Evolutionary conservation across 129 eudicot species (phyloP).

Genomic region (Lactuca sativa): DNA sequence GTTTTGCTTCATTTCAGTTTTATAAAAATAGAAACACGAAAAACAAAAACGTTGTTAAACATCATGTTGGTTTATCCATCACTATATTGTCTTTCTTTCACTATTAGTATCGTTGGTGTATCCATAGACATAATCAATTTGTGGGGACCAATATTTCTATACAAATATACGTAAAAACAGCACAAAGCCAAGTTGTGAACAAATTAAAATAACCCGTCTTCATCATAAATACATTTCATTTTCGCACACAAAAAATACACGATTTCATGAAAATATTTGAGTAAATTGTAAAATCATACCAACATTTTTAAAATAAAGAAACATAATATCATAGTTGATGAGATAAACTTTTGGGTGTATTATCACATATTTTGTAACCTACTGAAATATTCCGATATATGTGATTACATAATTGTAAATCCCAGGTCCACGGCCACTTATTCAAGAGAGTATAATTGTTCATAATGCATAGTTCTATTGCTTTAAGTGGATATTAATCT

Average conservation of each 20-base stretch:
- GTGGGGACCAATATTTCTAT: slow-evolving; percentile 47
- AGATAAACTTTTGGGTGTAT: too few relatives aligned
- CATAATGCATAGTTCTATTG: background rate
- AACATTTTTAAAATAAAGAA: background rate
- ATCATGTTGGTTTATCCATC: background rate
- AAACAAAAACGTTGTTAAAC: background rate
- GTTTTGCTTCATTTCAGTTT: background rate
- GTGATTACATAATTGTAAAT: background rate
- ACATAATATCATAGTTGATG: background rate
- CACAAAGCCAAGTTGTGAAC: slow-evolving; percentile 39
- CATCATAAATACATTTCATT: slow-evolving; percentile 22
- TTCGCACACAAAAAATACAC: background rate
- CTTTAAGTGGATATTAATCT: background rate
- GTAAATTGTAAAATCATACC: background rate
- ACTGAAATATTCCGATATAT: too few relatives aligned
- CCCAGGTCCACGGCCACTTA: too few relatives aligned
- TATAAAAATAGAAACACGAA: background rate
- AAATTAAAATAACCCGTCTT: slow-evolving; percentile 44
- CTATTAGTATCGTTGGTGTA: slow-evolving; percentile 7
- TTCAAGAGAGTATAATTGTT: background rate
- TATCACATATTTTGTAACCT: too few relatives aligned
- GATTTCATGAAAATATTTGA: background rate
- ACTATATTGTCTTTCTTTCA: slow-evolving; percentile 4
- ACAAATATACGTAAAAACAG: slow-evolving; percentile 50
- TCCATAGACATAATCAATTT: slow-evolving; percentile 40